Conservation (phyloP, 352 stramenopile species). For the Blastocystis sp. region DNA sequence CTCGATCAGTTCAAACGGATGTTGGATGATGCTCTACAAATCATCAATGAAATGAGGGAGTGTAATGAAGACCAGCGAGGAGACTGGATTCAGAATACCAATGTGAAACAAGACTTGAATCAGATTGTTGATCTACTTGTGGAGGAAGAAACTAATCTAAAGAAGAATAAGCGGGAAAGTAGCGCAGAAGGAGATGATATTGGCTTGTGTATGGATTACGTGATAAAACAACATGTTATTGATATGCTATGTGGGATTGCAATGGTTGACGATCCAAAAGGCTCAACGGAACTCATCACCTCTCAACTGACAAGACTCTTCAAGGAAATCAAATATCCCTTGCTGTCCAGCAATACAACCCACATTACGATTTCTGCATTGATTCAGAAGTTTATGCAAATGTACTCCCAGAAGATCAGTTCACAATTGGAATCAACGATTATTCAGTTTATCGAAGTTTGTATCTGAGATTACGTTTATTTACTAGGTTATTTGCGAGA, state of each 20-base stretch:
- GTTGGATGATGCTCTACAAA: conserved; percentile 38
- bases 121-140: conserved; percentile 55
- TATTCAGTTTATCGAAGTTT: conserved; percentile 60
- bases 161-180: neutral
- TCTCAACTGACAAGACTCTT: conserved; percentile 50
- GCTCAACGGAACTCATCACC: conserved; percentile 25
- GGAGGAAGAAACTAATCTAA: neutral
- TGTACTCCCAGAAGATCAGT: conserved; percentile 18
- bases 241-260: conserved; percentile 49
- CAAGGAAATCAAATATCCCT: conserved; percentile 40
- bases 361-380: conserved; percentile 57
- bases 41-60: conserved; percentile 49
- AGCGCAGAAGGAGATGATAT: neutral
- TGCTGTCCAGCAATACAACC: conserved; percentile 7
- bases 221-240: conserved; percentile 56
- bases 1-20: conserved; percentile 15
- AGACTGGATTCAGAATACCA: conserved; percentile 43
- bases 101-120: conserved; percentile 32
- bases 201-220: conserved; percentile 52
- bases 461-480: neutral
- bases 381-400: conserved; percentile 51
- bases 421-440: conserved; percentile 23
- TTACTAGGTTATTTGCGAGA: conserved; percentile 55
- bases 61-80: neutral
- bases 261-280: conserved; percentile 57